A percentile compares a stretch with the other conserved stretches of the same genome.
Evolutionary conservation across 768 basidiomycete genomes (phyloP).

Genomic region (Agrocybe pediades): DNA sequence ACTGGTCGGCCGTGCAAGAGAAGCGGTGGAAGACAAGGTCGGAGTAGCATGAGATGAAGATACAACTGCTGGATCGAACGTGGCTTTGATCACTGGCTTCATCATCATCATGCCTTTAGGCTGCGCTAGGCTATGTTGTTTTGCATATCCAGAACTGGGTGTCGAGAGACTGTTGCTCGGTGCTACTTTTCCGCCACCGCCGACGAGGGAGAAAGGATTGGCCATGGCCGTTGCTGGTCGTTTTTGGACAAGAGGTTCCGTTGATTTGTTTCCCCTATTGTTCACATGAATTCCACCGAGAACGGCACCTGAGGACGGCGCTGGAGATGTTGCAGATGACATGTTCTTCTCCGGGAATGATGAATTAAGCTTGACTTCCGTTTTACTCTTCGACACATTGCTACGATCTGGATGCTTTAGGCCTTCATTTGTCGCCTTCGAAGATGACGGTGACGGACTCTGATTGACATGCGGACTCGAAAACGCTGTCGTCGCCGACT

Average conservation of each 20-base stretch:
- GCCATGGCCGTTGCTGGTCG: slow-evolving; percentile 18
- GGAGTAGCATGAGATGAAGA: slow-evolving; percentile 77
- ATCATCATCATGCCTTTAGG: slow-evolving; percentile 31
- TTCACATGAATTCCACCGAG: slow-evolving; percentile 4
- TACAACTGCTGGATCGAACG: slow-evolving; percentile 66
- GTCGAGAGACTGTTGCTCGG: slow-evolving; percentile 16
- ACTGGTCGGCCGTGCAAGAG: slow-evolving; percentile 61
- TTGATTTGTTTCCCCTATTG: slow-evolving; percentile 10
- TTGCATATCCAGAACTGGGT: slow-evolving; percentile 17
- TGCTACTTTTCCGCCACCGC: slow-evolving; percentile 10
- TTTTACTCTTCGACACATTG: slow-evolving; percentile 6
- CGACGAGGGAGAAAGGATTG: slow-evolving; percentile 5
- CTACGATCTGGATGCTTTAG: slow-evolving; percentile 20
- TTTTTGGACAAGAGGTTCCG: slow-evolving; percentile 15
- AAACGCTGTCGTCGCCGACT: neutral
- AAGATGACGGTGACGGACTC: neutral
- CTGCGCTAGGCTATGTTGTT: slow-evolving; percentile 8
- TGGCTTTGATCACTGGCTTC: slow-evolving; percentile 53
- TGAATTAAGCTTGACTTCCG: neutral
- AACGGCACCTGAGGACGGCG: slow-evolving; percentile 4
- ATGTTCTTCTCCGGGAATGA: slow-evolving; percentile 10
- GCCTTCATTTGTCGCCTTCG: slow-evolving; percentile 7
- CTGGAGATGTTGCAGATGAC: slow-evolving; percentile 8
- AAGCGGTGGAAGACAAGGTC: slow-evolving; percentile 74
- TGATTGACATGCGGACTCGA: neutral